Conservation (phyloP, 2,329 filamentous ascomycete species). For the Aspergillus terreus region DNA sequence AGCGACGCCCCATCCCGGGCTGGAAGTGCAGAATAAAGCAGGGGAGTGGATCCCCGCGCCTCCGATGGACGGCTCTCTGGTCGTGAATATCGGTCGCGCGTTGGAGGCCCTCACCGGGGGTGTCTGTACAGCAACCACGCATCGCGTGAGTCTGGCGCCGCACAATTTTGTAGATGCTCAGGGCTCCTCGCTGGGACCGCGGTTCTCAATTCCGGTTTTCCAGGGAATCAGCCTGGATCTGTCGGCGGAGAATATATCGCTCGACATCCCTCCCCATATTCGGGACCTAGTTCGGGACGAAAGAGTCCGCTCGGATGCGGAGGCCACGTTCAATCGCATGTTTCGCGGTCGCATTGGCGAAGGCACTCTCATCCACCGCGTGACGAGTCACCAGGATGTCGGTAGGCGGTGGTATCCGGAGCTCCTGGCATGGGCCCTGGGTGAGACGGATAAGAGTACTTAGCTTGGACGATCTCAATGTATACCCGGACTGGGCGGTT, state of each 20-base stretch:
- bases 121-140: conserved; percentile 35
- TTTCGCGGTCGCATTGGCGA: conserved; percentile 29
- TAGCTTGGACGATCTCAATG: background rate
- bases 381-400: conserved; percentile 37
- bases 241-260: conserved; percentile 23
- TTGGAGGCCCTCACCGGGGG: conserved; percentile 34
- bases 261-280: conserved; percentile 30
- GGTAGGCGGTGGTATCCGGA: conserved; percentile 35
- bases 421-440: conserved; percentile 26
- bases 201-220: conserved; percentile 35
- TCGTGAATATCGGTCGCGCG: conserved; percentile 46
- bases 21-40: conserved; percentile 48
- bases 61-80: conserved; percentile 44
- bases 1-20: conserved; percentile 40
- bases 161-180: conserved; percentile 25
- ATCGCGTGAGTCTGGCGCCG: conserved; percentile 28
- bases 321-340: conserved; percentile 33
- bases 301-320: conserved; percentile 33
- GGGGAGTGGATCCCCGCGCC: conserved; percentile 45
- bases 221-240: conserved; percentile 34
- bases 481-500: background rate
- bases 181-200: conserved; percentile 24
- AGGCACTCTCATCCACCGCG: conserved; percentile 32
- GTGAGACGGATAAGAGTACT: conserved; percentile 16
- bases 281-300: conserved; percentile 27